Evolutionary conservation across 2,329 filamentous ascomycete species (phyloP).

Genomic region (Alternaria viburni): DNA sequence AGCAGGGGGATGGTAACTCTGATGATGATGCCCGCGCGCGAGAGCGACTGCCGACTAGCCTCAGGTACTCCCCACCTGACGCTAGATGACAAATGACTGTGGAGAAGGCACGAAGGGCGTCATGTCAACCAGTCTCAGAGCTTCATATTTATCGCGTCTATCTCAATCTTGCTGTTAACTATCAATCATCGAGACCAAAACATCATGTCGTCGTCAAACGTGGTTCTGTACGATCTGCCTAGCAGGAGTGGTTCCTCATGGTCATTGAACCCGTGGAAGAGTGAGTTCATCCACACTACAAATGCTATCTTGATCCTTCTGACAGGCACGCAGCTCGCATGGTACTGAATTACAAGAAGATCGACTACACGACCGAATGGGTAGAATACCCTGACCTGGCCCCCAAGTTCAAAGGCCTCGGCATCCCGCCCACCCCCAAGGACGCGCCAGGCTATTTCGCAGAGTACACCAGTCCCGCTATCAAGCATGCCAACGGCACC

Average conservation of each 20-base stretch:
- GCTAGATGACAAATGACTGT: constrained; percentile 8
- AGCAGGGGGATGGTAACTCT: background rate
- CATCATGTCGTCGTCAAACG: constrained; percentile 41
- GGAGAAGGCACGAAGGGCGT: constrained; percentile 1
- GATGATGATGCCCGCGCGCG: background rate
- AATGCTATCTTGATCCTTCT: background rate
- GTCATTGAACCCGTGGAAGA: constrained; percentile 76
- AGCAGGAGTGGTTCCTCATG: constrained; percentile 61
- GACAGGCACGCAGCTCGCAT: constrained; percentile 61
- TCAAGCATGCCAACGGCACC: constrained; percentile 62
- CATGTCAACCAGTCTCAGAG: background rate
- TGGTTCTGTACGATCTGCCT: constrained; percentile 69
- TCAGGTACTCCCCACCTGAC: background rate
- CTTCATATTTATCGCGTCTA: background rate
- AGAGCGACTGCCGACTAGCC: background rate
- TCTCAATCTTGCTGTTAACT: background rate
- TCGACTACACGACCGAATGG: constrained; percentile 74
- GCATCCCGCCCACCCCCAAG: constrained; percentile 55
- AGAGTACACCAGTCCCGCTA: constrained; percentile 63
- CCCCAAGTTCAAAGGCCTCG: constrained; percentile 55
- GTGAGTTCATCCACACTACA: constrained; percentile 48
- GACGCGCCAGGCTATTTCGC: constrained; percentile 39
- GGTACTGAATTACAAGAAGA: constrained; percentile 69
- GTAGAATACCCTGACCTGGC: constrained; percentile 71
- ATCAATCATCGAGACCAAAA: background rate